A percentile compares a stretch with the other conserved stretches of the same genome.
phyloP scores from a whole-genome alignment of 1,284 basidiomycete genomes.

The Pisolithus thermaeus region DNA sequence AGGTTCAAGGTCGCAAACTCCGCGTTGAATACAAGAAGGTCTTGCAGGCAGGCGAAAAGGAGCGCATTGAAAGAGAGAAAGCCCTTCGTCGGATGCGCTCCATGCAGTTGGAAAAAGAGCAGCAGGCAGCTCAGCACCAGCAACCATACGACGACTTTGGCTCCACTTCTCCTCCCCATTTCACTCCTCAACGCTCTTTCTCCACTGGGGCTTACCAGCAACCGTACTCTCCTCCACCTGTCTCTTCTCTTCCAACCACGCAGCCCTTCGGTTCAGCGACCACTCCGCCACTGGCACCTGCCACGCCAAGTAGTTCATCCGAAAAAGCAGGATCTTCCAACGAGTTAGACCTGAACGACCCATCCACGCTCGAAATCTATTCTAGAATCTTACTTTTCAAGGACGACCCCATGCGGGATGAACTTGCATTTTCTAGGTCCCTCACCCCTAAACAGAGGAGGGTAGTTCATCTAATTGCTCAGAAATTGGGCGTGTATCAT shows the following conservation, averaged over 20 bases:
- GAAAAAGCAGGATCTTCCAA: slow-evolving; percentile 49
- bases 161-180: slow-evolving; percentile 40
- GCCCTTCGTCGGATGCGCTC: slow-evolving; percentile 97
- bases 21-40: slow-evolving; percentile 99
- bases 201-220: slow-evolving; percentile 56
- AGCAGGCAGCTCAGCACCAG: slow-evolving; percentile 38
- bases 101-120: slow-evolving; percentile 87
- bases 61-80: slow-evolving; percentile 98
- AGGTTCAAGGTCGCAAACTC: slow-evolving; percentile 96
- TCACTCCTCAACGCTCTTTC: slow-evolving; percentile 57
- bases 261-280: slow-evolving; percentile 48
- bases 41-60: slow-evolving; percentile 97
- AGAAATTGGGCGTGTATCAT: slow-evolving; percentile 93
- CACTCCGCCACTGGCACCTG: slow-evolving; percentile 43
- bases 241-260: slow-evolving; percentile 54
- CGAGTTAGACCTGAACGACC: slow-evolving; percentile 93
- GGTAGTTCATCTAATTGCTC: slow-evolving; percentile 93
- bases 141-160: slow-evolving; percentile 69
- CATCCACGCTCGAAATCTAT: slow-evolving; percentile 94
- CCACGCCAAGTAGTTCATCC: slow-evolving; percentile 55
- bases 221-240: slow-evolving; percentile 53
- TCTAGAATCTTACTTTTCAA: slow-evolving; percentile 96
- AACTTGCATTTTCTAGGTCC: slow-evolving; percentile 89
- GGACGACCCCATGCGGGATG: slow-evolving; percentile 96
- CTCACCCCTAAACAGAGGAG: slow-evolving; percentile 83